Base-by-base conservation (phyloP, 768 basidiomycete genomes). In the Suillus subaureus region DNA sequence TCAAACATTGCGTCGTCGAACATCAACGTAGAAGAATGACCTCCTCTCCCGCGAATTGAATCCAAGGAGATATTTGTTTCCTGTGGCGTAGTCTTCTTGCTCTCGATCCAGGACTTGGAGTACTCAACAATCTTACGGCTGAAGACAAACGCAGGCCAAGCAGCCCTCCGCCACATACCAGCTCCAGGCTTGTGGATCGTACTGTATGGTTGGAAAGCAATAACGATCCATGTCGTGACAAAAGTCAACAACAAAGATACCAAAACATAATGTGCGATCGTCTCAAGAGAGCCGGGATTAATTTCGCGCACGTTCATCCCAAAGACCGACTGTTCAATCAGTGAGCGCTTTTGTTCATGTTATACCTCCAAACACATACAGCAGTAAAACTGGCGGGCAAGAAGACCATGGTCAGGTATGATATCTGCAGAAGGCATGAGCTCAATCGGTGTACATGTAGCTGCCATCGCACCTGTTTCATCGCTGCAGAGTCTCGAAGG, bases 321-420 rank as follows among this genome's bases (percentile, higher is more conserved):
- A 58, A 75, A 74, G 21, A 71, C 61, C 35, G 73, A 71, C 64
- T 85, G n/a, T 37, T 76, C 71, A 37, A 62, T 21, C 13, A 52
- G 47, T 76, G 9, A 72, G 68, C 26, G 6, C 9, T 6, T 18
- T 16, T 6, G 16, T 40, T 28, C 11, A 16, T 26, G 16, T 26
- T 58, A 6, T 58, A 58, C 18, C 2, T 40, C 5, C 2, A 8
- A 15, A 13, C 0, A 73, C 74, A 61, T 63, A 76, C 76, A 6
- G 75, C 68, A 49, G 73, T 72, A 63, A 87, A 87, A 12, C 80
- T 82, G 5, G 85, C 82, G 1, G 88, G 88, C 31, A 89, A 75
- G 74, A 88, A 89, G 42, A 87, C 71, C 85, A 88, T 86, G 0
- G 87, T 87, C 9, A 89, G 73, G 64, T 86, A 87, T 0, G 85